These are phyloP conservation scores for Candolleomyces efflorescens DNA, from an alignment of 768 basidiomycete species.

Conservation along the genomic window DNA sequence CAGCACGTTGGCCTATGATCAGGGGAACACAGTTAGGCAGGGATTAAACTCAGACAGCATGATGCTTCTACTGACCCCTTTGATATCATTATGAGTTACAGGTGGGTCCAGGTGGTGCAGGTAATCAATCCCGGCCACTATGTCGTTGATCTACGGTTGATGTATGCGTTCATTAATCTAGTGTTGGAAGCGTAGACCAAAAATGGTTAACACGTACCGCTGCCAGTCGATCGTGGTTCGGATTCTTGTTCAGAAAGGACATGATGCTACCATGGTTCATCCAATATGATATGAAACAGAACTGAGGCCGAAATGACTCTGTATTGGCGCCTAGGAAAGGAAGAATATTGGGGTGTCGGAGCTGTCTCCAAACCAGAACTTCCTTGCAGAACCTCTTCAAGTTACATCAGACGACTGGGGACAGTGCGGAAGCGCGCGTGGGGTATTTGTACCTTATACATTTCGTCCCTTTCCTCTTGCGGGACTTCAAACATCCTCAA, in stretches of 20 bases:
- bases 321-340: conserved; percentile 5
- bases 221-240: conserved; percentile 18
- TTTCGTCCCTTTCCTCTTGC: conserved; percentile 7
- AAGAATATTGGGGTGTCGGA: conserved; percentile 3
- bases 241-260: background rate
- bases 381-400: conserved; percentile 11
- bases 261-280: conserved; percentile 6
- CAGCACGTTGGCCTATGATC: conserved; percentile 16
- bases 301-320: background rate
- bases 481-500: conserved; percentile 15
- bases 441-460: conserved; percentile 9
- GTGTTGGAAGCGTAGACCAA: background rate
- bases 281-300: conserved; percentile 6
- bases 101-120: conserved; percentile 35
- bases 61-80: conserved; percentile 26
- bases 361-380: conserved; percentile 6
- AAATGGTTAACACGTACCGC: conserved; percentile 14
- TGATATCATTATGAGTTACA: conserved; percentile 38
- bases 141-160: conserved; percentile 20
- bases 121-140: conserved; percentile 33
- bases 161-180: background rate
- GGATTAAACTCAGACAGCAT: background rate
- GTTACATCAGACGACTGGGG: background rate
- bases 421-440: background rate
- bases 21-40: background rate